phyloP scores from a whole-genome alignment of 2,329 filamentous ascomycete genomes.

The Aspergillus caelatus region DNA sequence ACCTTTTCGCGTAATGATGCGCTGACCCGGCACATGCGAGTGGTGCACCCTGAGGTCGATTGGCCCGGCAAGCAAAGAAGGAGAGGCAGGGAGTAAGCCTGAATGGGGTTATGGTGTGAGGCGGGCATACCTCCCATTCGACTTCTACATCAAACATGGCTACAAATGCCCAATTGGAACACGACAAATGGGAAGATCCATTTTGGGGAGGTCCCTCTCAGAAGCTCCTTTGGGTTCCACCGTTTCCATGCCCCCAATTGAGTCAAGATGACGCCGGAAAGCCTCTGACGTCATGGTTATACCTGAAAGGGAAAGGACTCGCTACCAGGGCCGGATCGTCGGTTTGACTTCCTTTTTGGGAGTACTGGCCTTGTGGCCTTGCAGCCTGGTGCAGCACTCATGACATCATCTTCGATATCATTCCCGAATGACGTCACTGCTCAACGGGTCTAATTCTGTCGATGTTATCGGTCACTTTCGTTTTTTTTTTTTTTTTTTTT shows the following conservation, averaged over 20 bases:
- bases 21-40: constrained; percentile 88
- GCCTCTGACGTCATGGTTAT: constrained; percentile 27
- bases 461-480: constrained; percentile 8
- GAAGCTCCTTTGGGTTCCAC: background rate
- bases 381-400: constrained; percentile 13
- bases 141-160: constrained; percentile 4
- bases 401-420: constrained; percentile 24
- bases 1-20: constrained; percentile 96
- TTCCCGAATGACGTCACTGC: constrained; percentile 11
- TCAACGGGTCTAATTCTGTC: background rate
- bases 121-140: constrained; percentile 5
- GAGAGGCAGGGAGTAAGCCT: constrained; percentile 38
- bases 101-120: background rate
- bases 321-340: constrained; percentile 24
- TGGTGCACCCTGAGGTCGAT: constrained; percentile 87
- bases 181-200: constrained; percentile 14
- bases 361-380: constrained; percentile 6
- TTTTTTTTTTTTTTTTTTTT: background rate
- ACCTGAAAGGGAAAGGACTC: constrained; percentile 20
- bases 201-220: constrained; percentile 4
- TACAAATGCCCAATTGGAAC: constrained; percentile 1
- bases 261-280: constrained; percentile 22
- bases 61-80: constrained; percentile 68
- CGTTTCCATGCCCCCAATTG: constrained; percentile 9
- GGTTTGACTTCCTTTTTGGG: constrained; percentile 18